Conservation (phyloP, 2,329 filamentous ascomycete species). For the Hypomyces perniciosus region DNA sequence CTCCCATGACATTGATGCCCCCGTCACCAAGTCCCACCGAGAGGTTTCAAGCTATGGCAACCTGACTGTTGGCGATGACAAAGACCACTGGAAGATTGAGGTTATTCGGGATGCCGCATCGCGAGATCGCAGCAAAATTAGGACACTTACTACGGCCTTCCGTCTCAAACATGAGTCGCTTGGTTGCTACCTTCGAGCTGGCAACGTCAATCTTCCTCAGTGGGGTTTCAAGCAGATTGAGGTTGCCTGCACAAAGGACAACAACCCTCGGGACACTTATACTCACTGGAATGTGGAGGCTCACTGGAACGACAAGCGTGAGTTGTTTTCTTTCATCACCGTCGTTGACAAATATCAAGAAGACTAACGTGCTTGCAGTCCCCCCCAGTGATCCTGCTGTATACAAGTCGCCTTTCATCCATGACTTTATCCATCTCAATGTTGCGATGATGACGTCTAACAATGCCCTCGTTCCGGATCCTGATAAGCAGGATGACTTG, state of each 20-base stretch:
- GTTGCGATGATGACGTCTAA: conserved; percentile 99
- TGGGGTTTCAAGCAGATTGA: conserved; percentile 99
- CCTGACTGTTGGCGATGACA: conserved; percentile 88
- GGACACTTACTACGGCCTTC: conserved; percentile 91
- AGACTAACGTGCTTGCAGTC: conserved; percentile 45
- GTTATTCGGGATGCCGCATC: conserved; percentile 86
- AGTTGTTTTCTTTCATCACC: conserved; percentile 34
- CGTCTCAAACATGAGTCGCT: conserved; percentile 75
- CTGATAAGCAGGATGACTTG: conserved; percentile 97
- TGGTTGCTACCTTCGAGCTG: conserved; percentile 89
- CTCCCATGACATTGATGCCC: conserved; percentile 84
- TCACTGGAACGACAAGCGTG: conserved; percentile 88
- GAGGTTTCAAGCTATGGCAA: conserved; percentile 98
- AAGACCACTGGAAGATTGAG: conserved; percentile 95
- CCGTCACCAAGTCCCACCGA: conserved; percentile 79
- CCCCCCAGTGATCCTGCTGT: conserved; percentile 82
- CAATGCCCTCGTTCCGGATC: conserved; percentile 94
- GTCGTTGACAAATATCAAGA: not conserved
- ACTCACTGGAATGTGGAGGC: conserved; percentile 99
- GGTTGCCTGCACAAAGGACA: conserved; percentile 87
- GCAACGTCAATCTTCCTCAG: conserved; percentile 92
- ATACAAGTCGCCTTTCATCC: conserved; percentile 95
- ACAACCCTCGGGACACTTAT: conserved; percentile 87
- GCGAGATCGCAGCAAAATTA: conserved; percentile 74
- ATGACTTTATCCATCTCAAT: conserved; percentile 96